phyloP scores from a whole-genome alignment of 73 alveolate genomes.

The Halteria grandinella region DNA sequence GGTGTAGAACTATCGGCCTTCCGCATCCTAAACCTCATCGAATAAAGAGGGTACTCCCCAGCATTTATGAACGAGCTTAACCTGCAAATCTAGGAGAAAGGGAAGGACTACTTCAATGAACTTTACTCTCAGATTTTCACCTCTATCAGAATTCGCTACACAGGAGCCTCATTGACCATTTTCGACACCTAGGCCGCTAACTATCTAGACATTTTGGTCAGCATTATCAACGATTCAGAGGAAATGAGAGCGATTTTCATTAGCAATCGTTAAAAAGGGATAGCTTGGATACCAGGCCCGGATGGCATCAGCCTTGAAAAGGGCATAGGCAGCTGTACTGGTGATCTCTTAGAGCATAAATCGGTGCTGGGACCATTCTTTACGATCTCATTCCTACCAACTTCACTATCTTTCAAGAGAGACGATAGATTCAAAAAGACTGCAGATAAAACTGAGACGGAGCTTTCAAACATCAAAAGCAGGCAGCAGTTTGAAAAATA shows the following conservation, averaged over 20 bases:
- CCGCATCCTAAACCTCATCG: constrained; percentile 43
- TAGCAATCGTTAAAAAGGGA: constrained; percentile 1
- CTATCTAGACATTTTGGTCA: constrained; percentile 12
- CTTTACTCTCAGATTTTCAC: constrained; percentile 25
- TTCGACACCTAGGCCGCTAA: constrained; percentile 30
- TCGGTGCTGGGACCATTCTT: constrained; percentile 67
- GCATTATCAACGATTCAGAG: background rate
- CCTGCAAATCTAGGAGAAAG: constrained; percentile 42
- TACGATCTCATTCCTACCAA: constrained; percentile 47
- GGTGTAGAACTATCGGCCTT: constrained; percentile 50
- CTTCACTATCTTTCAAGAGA: background rate
- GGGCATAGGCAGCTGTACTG: constrained; percentile 68
- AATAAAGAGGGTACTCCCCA: constrained; percentile 43
- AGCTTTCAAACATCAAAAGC: constrained; percentile 42
- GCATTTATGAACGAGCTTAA: constrained; percentile 57
- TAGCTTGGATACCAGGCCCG: constrained; percentile 75
- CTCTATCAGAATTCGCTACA: constrained; percentile 5
- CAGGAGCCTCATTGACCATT: constrained; percentile 40
- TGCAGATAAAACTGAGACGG: constrained; percentile 40
- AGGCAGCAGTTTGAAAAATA: constrained; percentile 44
- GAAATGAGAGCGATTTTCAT: constrained; percentile 38
- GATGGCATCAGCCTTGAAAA: constrained; percentile 59
- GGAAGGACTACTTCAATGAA: constrained; percentile 35
- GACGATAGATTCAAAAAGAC: constrained; percentile 35
- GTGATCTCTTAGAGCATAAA: constrained; percentile 54